Evolutionary conservation across 208 protist species (phyloP), one percentile per base, ranked within the genome.

Genomic region (Crithidia mellificae): DNA sequence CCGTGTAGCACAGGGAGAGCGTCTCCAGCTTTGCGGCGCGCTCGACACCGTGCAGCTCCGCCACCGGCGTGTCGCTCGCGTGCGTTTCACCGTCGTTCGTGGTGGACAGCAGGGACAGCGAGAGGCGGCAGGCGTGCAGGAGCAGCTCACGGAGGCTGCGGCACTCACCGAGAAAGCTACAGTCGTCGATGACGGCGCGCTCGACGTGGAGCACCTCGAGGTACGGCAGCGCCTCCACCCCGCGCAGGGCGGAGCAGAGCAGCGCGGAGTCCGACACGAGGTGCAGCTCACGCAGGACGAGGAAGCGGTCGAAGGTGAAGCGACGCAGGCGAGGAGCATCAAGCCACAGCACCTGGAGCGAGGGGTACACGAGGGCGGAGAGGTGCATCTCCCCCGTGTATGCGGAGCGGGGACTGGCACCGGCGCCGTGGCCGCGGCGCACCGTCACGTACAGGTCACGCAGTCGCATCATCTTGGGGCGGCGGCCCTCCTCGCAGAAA

Each of bases 201-300:
- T 86, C 84, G 19, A 90, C 38, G 55, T 90, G 84, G 20, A 90
- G 50, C 41, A 90, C 84, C 72, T 86, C 77, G 5, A 86, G 70
- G 38, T 55, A 63, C 15, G 77, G 68, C 47, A 90, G 72, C 24
- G 9, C 58, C 65, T 84, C 80, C 44, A 86, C 66, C 15, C 80
- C 80, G 17, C 58, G 32, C 39, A 90, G 61, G 20, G 56, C 53
- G 34, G 72, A 80, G 51, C 63, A 77, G 22, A 52, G 58, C 47
- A 90, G 81, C 19, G 74, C 30, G 7, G 39, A 41, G 44, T 90
- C 84, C 24, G 79, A 56, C 3, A 83, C 53, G 11, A 90, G 68
- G 71, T 90, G 84, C 41, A 90, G 61, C 58, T 90, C 84, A 11
- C 78, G 73, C 36, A 90, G 44, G 24, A 55, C 54, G 7, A 74